phyloP scores from a whole-genome alignment of 2,329 filamentous ascomycete genomes.

The Nothomitra cinnamomea region DNA sequence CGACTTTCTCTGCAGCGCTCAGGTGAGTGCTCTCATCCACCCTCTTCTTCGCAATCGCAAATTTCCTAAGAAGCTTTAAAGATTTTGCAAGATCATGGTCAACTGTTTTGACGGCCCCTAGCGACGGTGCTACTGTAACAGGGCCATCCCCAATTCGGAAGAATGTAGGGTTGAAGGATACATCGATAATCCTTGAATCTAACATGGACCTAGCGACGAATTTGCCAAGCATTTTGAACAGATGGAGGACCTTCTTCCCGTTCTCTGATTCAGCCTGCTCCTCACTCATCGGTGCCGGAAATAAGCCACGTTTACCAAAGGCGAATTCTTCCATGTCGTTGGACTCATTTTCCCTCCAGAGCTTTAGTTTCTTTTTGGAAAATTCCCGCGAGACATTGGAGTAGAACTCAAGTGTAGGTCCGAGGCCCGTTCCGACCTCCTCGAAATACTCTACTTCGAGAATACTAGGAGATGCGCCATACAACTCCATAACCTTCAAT shows the following conservation, averaged over 20 bases:
- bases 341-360: constrained; percentile 86
- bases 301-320: constrained; percentile 68
- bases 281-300: constrained; percentile 77
- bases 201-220: constrained; percentile 98
- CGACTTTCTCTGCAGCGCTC: constrained; percentile 51
- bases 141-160: constrained; percentile 75
- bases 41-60: constrained; percentile 63
- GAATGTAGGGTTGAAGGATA: constrained; percentile 94
- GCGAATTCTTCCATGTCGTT: constrained; percentile 62
- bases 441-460: constrained; percentile 98
- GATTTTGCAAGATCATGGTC: constrained; percentile 77
- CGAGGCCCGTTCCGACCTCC: constrained; percentile 89
- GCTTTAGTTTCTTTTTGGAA: constrained; percentile 87
- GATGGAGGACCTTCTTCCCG: constrained; percentile 70
- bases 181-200: constrained; percentile 91
- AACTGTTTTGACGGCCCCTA: constrained; percentile 78
- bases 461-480: constrained; percentile 90
- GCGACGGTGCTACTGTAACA: constrained; percentile 55
- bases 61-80: constrained; percentile 72
- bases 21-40: constrained; percentile 57
- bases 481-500: constrained; percentile 96
- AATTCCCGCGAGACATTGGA: constrained; percentile 95
- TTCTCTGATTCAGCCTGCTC: constrained; percentile 57
- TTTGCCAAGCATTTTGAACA: constrained; percentile 89
- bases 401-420: constrained; percentile 94